Evolutionary conservation across 768 basidiomycete species (phyloP), one percentile per base, ranked within the genome.

Genomic region (Hemileccinum rubropunctum): DNA sequence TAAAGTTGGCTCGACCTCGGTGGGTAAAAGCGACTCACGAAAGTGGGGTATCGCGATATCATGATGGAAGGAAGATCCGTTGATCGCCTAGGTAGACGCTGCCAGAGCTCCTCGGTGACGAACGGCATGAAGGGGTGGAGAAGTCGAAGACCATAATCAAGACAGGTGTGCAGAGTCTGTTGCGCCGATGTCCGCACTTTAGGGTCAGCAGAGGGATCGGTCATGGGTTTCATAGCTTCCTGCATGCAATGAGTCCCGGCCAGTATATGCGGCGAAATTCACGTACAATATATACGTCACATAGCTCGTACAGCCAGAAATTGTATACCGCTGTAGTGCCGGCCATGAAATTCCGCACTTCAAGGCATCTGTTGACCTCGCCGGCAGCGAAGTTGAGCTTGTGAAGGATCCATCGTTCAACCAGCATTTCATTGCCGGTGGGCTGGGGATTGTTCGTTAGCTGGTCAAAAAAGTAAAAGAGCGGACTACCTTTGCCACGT

Each of bases 211-310:
- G 82, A 76, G 20, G 85, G 81, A 57, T 97, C 95, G 1, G 93
- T 92, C 83, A 98, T 91, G 9, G 94, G 92, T 69, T 99, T 99
- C 85, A 95, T 97, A 3, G 92, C 97, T 80, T 99, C 95, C 92
- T 95, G 66, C 42, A 58, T 39, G 51, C 21, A 14, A 44, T 51
- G 21, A 36, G 23, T 11, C 35, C n/a, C 28, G 18, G 1, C 30
- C 44, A 4, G 12, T 3, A 43, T 42, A 48, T 15, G 21, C 32
- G 27, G 13, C 1, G n/a, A 53, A 20, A 14, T 11, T 65, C 28
- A 69, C 89, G 54, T 51, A 94, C 92, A 57, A 99, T 98, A 72
- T 95, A 99, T 21, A 99, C 94, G 65, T 99, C 97, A 64, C 97
- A 99, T n/a, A 98, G 76, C 69, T 99, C 95, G 66, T 98, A 95